These are phyloP conservation scores for Aspergillus sp. DNA, from an alignment of 2,329 filamentous ascomycete species.

Conservation along the genomic window DNA sequence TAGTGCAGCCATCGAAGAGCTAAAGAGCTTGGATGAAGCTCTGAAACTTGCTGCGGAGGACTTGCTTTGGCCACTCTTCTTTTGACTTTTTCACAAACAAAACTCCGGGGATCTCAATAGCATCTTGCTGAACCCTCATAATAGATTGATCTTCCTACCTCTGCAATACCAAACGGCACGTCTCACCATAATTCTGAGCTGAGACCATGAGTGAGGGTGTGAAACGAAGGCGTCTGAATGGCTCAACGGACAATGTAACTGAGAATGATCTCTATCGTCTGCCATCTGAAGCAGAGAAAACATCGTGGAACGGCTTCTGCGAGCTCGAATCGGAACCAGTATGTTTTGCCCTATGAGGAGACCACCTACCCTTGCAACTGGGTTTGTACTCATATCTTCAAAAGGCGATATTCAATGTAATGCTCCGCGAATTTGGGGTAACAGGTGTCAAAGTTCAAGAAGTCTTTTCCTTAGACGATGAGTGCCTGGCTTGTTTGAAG, in stretches of 20 bases:
- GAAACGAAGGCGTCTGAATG: slow-evolving; percentile 36
- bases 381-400: neutral
- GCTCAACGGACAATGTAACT: slow-evolving; percentile 25
- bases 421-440: slow-evolving; percentile 79
- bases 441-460: slow-evolving; percentile 75
- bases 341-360: slow-evolving; percentile 32
- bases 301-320: slow-evolving; percentile 52
- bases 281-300: slow-evolving; percentile 44
- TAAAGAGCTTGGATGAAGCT: neutral
- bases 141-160: neutral
- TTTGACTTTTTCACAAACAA: neutral
- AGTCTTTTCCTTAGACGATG: slow-evolving; percentile 72
- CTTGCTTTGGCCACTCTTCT: neutral
- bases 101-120: neutral
- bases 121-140: neutral
- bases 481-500: slow-evolving; percentile 66
- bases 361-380: neutral
- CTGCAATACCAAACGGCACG: neutral
- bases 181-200: neutral
- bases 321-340: slow-evolving; percentile 92
- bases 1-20: neutral
- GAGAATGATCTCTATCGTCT: slow-evolving; percentile 32
- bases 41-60: neutral
- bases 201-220: slow-evolving; percentile 33
- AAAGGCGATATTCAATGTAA: slow-evolving; percentile 82